These are phyloP conservation scores for Exserohilum rostratum DNA, from an alignment of 2,329 filamentous ascomycete species.

Conservation along the genomic window DNA sequence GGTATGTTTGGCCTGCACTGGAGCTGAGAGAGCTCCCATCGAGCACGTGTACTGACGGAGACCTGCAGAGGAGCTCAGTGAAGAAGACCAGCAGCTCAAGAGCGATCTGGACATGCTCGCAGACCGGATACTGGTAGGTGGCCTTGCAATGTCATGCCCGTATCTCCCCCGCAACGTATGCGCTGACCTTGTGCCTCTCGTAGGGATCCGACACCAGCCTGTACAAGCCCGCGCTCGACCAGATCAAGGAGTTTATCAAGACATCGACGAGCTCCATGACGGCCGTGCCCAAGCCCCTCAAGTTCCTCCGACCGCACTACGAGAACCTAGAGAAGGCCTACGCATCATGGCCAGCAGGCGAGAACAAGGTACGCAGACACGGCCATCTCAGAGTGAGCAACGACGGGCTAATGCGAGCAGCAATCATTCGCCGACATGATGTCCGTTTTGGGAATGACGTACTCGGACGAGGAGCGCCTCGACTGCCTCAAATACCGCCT, in stretches of 20 bases:
- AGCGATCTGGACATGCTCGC: slow-evolving; percentile 97
- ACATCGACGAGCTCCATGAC: slow-evolving; percentile 99
- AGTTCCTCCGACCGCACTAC: slow-evolving; percentile 97
- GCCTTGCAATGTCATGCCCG: slow-evolving; percentile 8
- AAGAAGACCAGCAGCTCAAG: slow-evolving; percentile 98
- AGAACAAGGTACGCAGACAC: slow-evolving; percentile 71
- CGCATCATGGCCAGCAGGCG: slow-evolving; percentile 82
- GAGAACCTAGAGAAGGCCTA: slow-evolving; percentile 85
- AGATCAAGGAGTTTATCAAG: slow-evolving; percentile 98
- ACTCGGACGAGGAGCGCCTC: slow-evolving; percentile 92
- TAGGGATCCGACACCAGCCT: slow-evolving; percentile 86
- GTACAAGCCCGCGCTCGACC: slow-evolving; percentile 90
- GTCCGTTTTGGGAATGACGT: slow-evolving; percentile 98
- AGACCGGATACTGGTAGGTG: slow-evolving; percentile 81
- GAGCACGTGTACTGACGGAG: slow-evolving; percentile 35
- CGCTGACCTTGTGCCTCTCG: slow-evolving; percentile 28
- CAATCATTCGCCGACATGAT: slow-evolving; percentile 88
- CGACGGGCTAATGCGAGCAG: slow-evolving; percentile 45
- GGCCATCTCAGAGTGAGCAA: neutral
- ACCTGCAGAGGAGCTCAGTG: slow-evolving; percentile 83
- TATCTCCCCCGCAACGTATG: slow-evolving; percentile 10
- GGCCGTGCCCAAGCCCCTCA: slow-evolving; percentile 95
- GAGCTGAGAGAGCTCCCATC: slow-evolving; percentile 14
- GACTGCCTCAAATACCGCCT: slow-evolving; percentile 97
- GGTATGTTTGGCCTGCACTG: slow-evolving; percentile 47